Percentiles rank a stretch among this genome's conserved stretches.
Evolutionary conservation across 2,329 filamentous ascomycete species (phyloP).

Genomic region (Exophiala oligosperma): DNA sequence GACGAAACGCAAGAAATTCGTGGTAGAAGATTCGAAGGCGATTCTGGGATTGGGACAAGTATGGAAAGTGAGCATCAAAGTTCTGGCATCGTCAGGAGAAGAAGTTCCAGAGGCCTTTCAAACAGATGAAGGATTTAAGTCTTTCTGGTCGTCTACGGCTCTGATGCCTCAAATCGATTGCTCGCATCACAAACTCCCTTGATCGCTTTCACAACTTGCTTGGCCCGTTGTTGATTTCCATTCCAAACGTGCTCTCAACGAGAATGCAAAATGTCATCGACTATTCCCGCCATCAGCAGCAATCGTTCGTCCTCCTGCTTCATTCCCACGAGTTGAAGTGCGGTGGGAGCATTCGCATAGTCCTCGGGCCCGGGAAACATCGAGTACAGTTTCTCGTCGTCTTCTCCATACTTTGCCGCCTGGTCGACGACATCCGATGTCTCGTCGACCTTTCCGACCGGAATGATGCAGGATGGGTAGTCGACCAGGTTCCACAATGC

Average conservation of each 20-base stretch:
- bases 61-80: conserved; percentile 33
- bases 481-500: conserved; percentile 63
- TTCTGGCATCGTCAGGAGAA: conserved; percentile 14
- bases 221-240: too few species aligned
- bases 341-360: conserved; percentile 52
- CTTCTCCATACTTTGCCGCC: conserved; percentile 9
- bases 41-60: conserved; percentile 58
- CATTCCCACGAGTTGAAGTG: conserved; percentile 55
- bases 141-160: not conserved
- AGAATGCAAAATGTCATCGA: conserved; percentile 6
- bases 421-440: conserved; percentile 45
- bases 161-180: too few species aligned
- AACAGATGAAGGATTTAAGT: not conserved
- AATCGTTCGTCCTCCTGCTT: conserved; percentile 55
- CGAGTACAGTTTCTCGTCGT: conserved; percentile 10
- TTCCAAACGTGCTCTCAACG: not conserved
- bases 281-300: conserved; percentile 3
- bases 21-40: conserved; percentile 34
- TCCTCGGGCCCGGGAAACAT: conserved; percentile 36
- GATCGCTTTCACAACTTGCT: too few species aligned
- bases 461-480: conserved; percentile 58
- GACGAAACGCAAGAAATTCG: conserved; percentile 28
- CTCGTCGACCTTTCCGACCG: conserved; percentile 51
- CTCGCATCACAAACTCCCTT: too few species aligned
- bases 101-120: conserved; percentile 17